Conservation (phyloP, 805 yeast genomes). For the Candida oleophila region DNA sequence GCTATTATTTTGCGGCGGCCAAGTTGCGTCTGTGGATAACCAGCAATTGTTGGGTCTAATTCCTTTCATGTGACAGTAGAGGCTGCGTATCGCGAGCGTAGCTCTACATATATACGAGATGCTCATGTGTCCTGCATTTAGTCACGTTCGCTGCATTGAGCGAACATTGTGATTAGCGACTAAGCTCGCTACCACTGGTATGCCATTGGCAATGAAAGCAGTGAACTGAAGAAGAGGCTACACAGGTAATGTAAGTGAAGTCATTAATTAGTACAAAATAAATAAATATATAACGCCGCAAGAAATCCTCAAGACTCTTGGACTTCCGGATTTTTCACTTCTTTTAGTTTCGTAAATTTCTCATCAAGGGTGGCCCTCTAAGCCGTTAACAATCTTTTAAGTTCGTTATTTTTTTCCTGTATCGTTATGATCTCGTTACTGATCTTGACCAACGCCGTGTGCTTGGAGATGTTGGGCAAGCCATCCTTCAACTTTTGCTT, state of each 20-base stretch:
- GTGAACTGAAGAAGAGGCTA: too few relatives aligned
- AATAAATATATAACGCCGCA: not conserved
- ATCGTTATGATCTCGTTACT: conserved; percentile 37
- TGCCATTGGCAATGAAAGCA: too few relatives aligned
- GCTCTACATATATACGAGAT: not conserved
- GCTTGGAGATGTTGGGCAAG: conserved; percentile 44
- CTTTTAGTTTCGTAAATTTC: not conserved
- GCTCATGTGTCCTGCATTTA: not conserved
- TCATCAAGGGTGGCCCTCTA: not conserved
- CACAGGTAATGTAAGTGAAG: not conserved
- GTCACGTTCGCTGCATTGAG: not conserved
- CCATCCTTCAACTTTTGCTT: conserved; percentile 43
- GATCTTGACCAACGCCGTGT: conserved; percentile 40
- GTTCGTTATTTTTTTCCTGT: conserved; percentile 29
- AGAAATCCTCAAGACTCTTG: not conserved
- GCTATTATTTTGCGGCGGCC: too few relatives aligned
- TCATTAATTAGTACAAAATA: not conserved
- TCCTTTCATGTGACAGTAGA: not conserved
- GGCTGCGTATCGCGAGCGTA: not conserved
- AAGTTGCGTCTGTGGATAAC: too few relatives aligned
- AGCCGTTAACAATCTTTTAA: conserved; percentile 23
- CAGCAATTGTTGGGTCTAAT: too few relatives aligned
- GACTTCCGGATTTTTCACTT: not conserved
- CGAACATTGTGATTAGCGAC: too few relatives aligned
- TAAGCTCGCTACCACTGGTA: too few relatives aligned